Conservation (phyloP, 208 protist species). For the Wallacemonas collosoma region DNA sequence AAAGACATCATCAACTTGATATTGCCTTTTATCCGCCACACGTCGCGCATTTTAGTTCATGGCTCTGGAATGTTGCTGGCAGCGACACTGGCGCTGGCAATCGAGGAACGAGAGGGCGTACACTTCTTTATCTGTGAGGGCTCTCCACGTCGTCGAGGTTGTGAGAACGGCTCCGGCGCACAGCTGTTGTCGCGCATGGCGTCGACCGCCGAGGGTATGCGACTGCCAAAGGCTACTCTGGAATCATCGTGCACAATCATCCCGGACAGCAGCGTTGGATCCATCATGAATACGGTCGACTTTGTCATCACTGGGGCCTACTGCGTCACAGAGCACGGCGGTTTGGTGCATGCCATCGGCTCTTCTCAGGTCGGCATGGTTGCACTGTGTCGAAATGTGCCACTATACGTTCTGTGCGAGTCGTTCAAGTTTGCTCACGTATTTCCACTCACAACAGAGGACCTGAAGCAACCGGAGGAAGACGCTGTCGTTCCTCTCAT, state of each 20-base stretch:
- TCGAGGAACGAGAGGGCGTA: slow-evolving; percentile 81
- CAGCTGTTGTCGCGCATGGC: slow-evolving; percentile 51
- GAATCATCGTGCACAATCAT: slow-evolving; percentile 80
- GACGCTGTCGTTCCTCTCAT: slow-evolving; percentile 65
- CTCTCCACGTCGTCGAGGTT: slow-evolving; percentile 42
- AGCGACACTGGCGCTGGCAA: slow-evolving; percentile 72
- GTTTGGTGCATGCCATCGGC: slow-evolving; percentile 99
- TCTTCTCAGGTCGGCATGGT: slow-evolving; percentile 97
- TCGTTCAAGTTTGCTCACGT: slow-evolving; percentile 98
- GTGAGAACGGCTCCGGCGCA: slow-evolving; percentile 57
- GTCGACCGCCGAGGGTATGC: slow-evolving; percentile 60
- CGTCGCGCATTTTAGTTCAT: slow-evolving; percentile 81
- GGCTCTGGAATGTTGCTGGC: slow-evolving; percentile 79
- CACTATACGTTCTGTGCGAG: slow-evolving; percentile 98
- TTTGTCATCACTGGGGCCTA: slow-evolving; percentile 97
- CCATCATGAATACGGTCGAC: slow-evolving; percentile 92
- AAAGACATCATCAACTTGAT: slow-evolving; percentile 88
- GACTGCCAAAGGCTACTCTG: slow-evolving; percentile 56
- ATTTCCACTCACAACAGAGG: slow-evolving; percentile 96
- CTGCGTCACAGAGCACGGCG: slow-evolving; percentile 98
- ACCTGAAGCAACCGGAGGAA: slow-evolving; percentile 82
- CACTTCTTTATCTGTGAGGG: slow-evolving; percentile 89
- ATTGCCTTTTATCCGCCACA: slow-evolving; percentile 78
- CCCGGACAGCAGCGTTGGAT: slow-evolving; percentile 87
- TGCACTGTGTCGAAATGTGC: slow-evolving; percentile 95